Base-by-base conservation (phyloP, 208 protist genomes). In the Wallacemonas rigidus region DNA sequence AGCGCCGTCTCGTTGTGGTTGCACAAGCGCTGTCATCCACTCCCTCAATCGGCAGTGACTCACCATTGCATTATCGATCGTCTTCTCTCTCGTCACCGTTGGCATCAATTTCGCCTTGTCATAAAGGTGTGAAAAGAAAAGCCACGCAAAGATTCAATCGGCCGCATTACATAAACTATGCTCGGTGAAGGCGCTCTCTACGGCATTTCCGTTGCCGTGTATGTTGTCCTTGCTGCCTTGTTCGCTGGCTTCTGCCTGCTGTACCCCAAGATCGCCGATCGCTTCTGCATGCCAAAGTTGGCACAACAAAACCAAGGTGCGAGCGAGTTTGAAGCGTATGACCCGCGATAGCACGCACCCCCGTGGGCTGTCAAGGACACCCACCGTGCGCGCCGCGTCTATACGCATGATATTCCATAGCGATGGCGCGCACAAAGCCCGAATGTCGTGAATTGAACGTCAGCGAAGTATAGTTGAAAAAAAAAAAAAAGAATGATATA, bases 201-300 rank as follows among this genome's bases (percentile, higher is more conserved):
- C 53, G 79, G 75, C 39, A 88, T 92, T 48, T 72, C 80, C 3
- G 79, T 77, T 15, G 73, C 60, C 50, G 75, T 78, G 39, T 91
- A 87, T 56, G 63, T 88, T 50, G 80, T 40, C 14, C 79, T 88
- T 5, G 76, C 75, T 1, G 47, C 53, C 1, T 64, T 91, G 3
- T 89, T 85, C 70, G 75, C 82, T 15, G 78, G 53, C 2, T 85
- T 90, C 68, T 90, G 71, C 51, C 79, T 85, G 17, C 40, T 89
- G 1, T 89, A 87, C 57, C 76, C 74, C 15, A 80, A 72, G 38
- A 80, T 89, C 51, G 76, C 76, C 0, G 82, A 89, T 44, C 79
- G 77, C 17, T 85, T 69, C 58, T 82, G 77, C 65, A 58, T 58
- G 50, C 64, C 50, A 8, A 69, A 58, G 50, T 48, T 69, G 6